Base-by-base conservation (phyloP, 2,329 filamentous ascomycete species). In the Xylaria sp. region DNA sequence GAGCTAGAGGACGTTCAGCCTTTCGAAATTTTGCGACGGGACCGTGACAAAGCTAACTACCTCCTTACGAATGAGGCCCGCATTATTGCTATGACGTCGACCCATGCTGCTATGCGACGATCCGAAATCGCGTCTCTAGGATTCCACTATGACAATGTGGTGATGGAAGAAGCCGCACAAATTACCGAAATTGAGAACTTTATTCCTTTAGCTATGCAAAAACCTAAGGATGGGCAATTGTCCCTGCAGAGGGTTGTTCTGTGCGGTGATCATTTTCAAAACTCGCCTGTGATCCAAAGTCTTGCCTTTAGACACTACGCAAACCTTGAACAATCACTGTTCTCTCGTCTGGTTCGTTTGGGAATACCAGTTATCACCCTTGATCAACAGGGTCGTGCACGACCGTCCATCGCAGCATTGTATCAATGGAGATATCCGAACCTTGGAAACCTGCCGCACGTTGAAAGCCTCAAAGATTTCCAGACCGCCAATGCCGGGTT, bases 111-210 rank as follows among this genome's bases (percentile, higher is more conserved):
- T 1, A 99, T 99, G 87, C 90, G 94, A 69, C 87, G 95, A 70
- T 90, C 93, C 70, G 95, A 98, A 75, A 98, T 99, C 74, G 91
- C 93, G 0, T 86, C 88, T 18, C 86, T 98, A n/a, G 94, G 94
- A 18, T 99, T 99, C 81, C 93, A 93, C 73, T 99, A 99, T 76
- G 94, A 98, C 83, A 99, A 97, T 72, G 92, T 99, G 13, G 87
- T 99, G 61, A 97, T 99, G 92, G 96, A 99, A 82, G 96, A 99
- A 84, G 95, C 96, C 5, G 96, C 96, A 13, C 96, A 99, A 77
- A 95, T 99, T 76, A 99, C 95, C 0, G 96, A 99, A 79, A 92
- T 97, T 53, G 96, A 99, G 78, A 97, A 93, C 71, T 98, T 99
- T 81, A 93, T 99, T 71, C 96, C 96, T 0, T 85, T 97, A 61